Base-by-base conservation (phyloP, 2,329 filamentous ascomycete species). In the Fusarium cyanostomum region DNA sequence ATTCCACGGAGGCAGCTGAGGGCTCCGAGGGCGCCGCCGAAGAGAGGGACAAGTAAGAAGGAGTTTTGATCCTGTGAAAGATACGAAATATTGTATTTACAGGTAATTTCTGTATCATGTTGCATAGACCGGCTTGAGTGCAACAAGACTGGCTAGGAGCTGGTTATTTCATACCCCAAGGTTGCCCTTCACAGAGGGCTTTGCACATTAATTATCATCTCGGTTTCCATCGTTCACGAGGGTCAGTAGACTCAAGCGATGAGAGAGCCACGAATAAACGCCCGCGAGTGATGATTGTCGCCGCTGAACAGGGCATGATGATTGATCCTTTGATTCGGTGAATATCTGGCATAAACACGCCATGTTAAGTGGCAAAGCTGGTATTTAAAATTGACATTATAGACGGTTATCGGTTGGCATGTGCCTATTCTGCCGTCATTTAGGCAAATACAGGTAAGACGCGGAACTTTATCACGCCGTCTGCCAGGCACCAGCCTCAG, bases 1-100 rank as follows among this genome's bases (percentile, higher is more conserved):
- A 66, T 5, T 62, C 59, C 1, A 56, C 67, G 30, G 68, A 70
- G 39, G 27, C 41, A 15, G 67, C 35, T 0, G 60, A 61, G 15
- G 42, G 43, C 2, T 52, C 42, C 7, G 43, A 57, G 28, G 57
- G 46, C 6, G 44, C 21, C 15, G 56, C 45, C 5, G 53, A 66
- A 30, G 62, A 66, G 8, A 68, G 70, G 50, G 37, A 42, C 8
- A 18, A 28, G 13, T 49, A 45, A 4, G 35, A 9, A 30, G 30
- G 18, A 21, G 11, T 2, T 9, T 21, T 7, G 10, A 35, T 37
- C 59, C 28, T 54, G 13, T 43, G 18, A 18, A 38, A 12, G 13
- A 55, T 48, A 12, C 15, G 10, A 31, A n/a, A 41, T 12, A 15
- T n/a, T 16, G 5, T 13, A 16, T 12, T 21, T 12, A 15, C 12